Percentiles rank a stretch among this genome's conserved stretches.
Conservation (phyloP, 352 stramenopile genomes). For the Pythium diclinum region DNA sequence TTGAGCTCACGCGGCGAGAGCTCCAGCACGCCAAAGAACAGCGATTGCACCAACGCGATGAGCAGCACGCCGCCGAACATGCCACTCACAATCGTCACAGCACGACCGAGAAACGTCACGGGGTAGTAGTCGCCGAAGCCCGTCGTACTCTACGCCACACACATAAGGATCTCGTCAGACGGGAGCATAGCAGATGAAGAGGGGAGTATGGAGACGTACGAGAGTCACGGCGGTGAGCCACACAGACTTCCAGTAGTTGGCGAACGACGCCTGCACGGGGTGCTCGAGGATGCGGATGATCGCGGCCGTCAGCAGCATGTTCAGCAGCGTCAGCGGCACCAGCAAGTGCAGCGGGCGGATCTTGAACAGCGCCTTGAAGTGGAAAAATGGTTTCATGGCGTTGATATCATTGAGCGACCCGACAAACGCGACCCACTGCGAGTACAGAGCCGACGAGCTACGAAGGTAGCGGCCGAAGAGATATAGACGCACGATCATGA, state of each 20-base stretch:
- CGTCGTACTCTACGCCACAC: slow-evolving; percentile 52
- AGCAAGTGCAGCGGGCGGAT: slow-evolving; percentile 57
- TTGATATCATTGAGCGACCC: slow-evolving; percentile 75
- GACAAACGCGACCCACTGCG: slow-evolving; percentile 71
- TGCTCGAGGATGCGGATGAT: slow-evolving; percentile 73
- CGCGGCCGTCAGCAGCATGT: slow-evolving; percentile 57
- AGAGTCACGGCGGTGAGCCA: slow-evolving; percentile 71
- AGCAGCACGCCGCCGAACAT: slow-evolving; percentile 74
- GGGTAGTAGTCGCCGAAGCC: slow-evolving; percentile 73
- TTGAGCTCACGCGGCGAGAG: slow-evolving; percentile 57
- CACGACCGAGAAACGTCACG: slow-evolving; percentile 59
- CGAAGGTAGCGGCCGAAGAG: slow-evolving; percentile 65
- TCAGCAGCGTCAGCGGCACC: slow-evolving; percentile 52
- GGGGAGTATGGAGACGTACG: slow-evolving; percentile 30
- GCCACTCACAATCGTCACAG: slow-evolving; percentile 51
- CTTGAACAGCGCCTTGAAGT: slow-evolving; percentile 81
- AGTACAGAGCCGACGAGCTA: slow-evolving; percentile 67
- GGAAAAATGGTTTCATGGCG: slow-evolving; percentile 71
- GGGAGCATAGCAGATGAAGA: neutral
- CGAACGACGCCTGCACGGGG: slow-evolving; percentile 54
- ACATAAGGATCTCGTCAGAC: neutral
- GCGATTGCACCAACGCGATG: slow-evolving; percentile 67
- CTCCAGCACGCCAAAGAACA: slow-evolving; percentile 76
- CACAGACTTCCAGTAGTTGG: slow-evolving; percentile 69
- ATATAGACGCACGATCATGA: slow-evolving; percentile 66